These are phyloP conservation scores for Pinus albicaulis DNA, from an alignment of 75 land plant species.

Conservation along the genomic window DNA sequence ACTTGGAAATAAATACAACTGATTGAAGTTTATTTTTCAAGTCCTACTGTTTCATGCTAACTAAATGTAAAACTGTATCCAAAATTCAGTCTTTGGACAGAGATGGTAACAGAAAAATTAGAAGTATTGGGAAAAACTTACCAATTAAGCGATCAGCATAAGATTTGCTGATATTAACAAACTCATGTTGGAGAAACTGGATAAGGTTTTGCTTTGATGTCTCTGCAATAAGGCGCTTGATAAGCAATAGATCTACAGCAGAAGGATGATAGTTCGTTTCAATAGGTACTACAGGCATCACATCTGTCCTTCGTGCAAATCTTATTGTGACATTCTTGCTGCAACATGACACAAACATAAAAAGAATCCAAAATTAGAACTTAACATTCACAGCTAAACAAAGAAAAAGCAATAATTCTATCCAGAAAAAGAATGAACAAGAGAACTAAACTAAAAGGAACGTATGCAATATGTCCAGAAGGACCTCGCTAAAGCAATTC, in stretches of 20 bases:
- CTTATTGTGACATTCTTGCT: constrained; percentile 91
- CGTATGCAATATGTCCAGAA: background rate
- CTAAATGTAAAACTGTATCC: background rate
- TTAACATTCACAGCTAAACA: background rate
- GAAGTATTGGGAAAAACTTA: constrained; percentile 14
- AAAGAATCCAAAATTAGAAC: constrained; percentile 7
- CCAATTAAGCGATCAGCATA: constrained; percentile 96
- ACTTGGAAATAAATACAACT: background rate
- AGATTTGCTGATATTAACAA: constrained; percentile 79
- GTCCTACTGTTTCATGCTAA: background rate
- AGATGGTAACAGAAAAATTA: background rate
- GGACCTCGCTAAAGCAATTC: constrained; percentile 16
- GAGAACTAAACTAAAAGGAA: background rate
- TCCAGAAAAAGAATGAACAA: background rate
- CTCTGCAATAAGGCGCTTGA: constrained; percentile 92
- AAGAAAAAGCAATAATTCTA: background rate
- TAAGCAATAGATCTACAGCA: constrained; percentile 90
- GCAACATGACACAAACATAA: constrained; percentile 12
- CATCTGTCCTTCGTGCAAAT: constrained; percentile 94
- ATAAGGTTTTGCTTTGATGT: constrained; percentile 77
- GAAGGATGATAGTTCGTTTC: constrained; percentile 99
- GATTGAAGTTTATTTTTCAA: background rate
- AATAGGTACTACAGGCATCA: constrained; percentile 88
- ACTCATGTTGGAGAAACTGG: constrained; percentile 98
- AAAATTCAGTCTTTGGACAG: background rate